These are phyloP conservation scores for Fraxinus sp. DNA, from an alignment of 305 asterid species.

Conservation along the genomic window DNA sequence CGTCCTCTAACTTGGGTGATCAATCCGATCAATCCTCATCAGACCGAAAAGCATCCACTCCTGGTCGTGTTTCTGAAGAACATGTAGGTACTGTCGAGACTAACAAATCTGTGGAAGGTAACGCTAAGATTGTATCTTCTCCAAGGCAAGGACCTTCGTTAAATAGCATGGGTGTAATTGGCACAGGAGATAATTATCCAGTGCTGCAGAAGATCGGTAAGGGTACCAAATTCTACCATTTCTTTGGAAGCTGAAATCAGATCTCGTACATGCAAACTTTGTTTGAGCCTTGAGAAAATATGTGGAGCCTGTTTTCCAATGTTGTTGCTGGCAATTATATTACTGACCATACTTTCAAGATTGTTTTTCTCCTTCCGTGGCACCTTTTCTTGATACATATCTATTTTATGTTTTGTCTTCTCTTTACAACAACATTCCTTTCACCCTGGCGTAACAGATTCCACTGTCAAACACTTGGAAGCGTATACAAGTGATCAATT, in stretches of 20 bases:
- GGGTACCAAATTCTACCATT: background rate
- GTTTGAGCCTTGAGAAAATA: background rate
- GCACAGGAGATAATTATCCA: conserved; percentile 2
- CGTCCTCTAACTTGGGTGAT: conserved; percentile 8
- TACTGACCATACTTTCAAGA: background rate
- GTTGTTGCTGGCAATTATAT: background rate
- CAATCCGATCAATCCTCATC: background rate
- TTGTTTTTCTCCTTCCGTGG: background rate
- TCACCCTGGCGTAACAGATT: conserved; percentile 29
- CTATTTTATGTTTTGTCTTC: background rate
- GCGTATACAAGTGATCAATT: conserved; percentile 27
- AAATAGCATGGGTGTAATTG: background rate
- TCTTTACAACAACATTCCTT: background rate
- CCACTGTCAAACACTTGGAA: conserved; percentile 29
- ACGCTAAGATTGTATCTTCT: background rate
- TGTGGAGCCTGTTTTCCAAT: background rate
- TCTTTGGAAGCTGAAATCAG: background rate
- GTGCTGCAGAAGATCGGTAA: conserved; percentile 17
- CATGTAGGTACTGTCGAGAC: background rate
- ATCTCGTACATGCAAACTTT: background rate
- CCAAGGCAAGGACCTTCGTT: background rate
- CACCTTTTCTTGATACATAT: background rate
- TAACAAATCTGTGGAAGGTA: conserved; percentile 7
- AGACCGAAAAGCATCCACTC: background rate
- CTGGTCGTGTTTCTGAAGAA: background rate